These are phyloP conservation scores for Pyricularia grisea DNA, from an alignment of 2,329 filamentous ascomycete species.

Conservation along the genomic window DNA sequence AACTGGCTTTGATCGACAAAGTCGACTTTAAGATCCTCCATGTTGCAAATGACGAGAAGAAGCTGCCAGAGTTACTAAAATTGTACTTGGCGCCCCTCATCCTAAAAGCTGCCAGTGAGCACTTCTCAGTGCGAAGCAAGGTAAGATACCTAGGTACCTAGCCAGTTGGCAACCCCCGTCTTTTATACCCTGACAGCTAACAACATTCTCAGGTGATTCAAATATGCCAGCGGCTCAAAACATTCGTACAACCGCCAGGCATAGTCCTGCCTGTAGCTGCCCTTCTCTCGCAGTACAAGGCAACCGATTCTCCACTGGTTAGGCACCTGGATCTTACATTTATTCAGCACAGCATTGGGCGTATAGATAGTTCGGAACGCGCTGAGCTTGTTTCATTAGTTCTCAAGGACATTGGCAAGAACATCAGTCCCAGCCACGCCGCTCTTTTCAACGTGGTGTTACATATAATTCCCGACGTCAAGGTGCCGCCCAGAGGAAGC, in stretches of 20 bases:
- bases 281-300: conserved; percentile 83
- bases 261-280: conserved; percentile 78
- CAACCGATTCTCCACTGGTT: conserved; percentile 62
- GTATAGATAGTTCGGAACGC: conserved; percentile 48
- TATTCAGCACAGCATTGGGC: conserved; percentile 67
- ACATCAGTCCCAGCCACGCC: conserved; percentile 36
- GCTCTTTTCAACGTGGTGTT: conserved; percentile 73
- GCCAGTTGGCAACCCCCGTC: neutral
- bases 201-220: conserved; percentile 33
- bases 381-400: conserved; percentile 63
- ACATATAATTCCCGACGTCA: conserved; percentile 61
- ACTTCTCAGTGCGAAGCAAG: conserved; percentile 72
- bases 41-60: conserved; percentile 73
- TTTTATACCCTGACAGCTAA: neutral
- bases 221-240: conserved; percentile 41
- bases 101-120: conserved; percentile 76
- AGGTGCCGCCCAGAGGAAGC: conserved; percentile 66
- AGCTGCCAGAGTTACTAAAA: conserved; percentile 68
- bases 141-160: conserved; percentile 23
- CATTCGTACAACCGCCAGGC: conserved; percentile 40
- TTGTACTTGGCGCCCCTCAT: conserved; percentile 74
- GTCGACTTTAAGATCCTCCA: conserved; percentile 74
- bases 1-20: conserved; percentile 74
- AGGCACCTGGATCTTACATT: conserved; percentile 84
- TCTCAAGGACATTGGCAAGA: conserved; percentile 54